Percentiles rank a stretch among this genome's conserved stretches.
These are phyloP conservation scores for Trametes cinnabarina DNA, from an alignment of 768 basidiomycete species.

Conservation along the genomic window DNA sequence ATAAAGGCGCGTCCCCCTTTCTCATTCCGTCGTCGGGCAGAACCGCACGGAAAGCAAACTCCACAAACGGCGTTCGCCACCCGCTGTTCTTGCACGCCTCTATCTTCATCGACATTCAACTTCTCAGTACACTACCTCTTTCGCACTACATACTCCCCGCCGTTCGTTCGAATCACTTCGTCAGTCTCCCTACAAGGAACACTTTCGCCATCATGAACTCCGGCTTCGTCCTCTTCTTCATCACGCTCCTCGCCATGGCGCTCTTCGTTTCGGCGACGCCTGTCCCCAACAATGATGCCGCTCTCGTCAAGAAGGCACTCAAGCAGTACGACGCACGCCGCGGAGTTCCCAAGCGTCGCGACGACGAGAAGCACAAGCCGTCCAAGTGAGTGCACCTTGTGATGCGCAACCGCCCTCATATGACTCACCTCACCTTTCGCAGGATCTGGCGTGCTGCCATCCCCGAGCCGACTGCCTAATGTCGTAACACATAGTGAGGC, in stretches of 20 bases:
- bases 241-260: constrained; percentile 26
- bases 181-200: not conserved
- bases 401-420: too few relatives aligned
- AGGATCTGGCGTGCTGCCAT: constrained; percentile 8
- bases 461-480: constrained; percentile 6
- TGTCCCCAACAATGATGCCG: constrained; percentile 9
- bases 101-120: not conserved
- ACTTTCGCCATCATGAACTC: constrained; percentile 17
- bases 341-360: constrained; percentile 11
- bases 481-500: not conserved
- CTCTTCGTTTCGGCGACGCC: constrained; percentile 23
- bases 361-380: constrained; percentile 10
- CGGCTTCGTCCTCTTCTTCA: constrained; percentile 24
- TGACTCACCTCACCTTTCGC: not conserved
- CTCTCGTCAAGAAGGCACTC: constrained; percentile 15
- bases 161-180: not conserved
- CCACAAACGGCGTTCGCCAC: constrained; percentile 11
- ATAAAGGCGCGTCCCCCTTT: not conserved
- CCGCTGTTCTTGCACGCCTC: not conserved
- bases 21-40: not conserved
- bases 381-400: constrained; percentile 13
- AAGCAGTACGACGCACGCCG: constrained; percentile 17
- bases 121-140: not conserved
- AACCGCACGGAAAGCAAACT: constrained; percentile 2
- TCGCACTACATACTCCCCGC: not conserved